A percentile compares a stretch with the other conserved stretches of the same genome.
phyloP scores from a whole-genome alignment of 2,329 filamentous ascomycete species.

The Triangularia setosa region DNA sequence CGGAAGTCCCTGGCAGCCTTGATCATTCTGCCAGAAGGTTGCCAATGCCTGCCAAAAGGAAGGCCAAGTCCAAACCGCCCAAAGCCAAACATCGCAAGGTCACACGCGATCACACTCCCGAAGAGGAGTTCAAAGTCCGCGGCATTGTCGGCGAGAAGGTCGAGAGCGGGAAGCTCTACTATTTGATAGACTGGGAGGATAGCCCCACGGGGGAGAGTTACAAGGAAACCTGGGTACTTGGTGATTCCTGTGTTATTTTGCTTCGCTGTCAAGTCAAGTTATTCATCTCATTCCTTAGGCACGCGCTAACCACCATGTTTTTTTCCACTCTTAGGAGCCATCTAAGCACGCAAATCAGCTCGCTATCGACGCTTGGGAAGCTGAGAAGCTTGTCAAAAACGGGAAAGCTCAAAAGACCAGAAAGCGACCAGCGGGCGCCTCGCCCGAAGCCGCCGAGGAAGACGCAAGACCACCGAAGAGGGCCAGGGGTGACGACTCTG shows the following conservation, averaged over 20 bases:
- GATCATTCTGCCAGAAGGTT: not conserved
- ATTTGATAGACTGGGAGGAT: constrained; percentile 55
- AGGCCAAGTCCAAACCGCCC: not conserved
- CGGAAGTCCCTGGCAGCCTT: not conserved
- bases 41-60: not conserved
- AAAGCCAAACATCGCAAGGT: not conserved
- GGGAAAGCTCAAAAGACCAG: not conserved
- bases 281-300: not conserved
- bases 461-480: not conserved
- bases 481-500: not conserved
- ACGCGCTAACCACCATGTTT: constrained; percentile 4
- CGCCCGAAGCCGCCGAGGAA: not conserved
- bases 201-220: constrained; percentile 48
- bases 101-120: not conserved
- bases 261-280: not conserved
- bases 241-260: not conserved
- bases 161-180: constrained; percentile 35
- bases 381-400: constrained; percentile 12
- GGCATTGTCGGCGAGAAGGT: constrained; percentile 37
- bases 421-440: constrained; percentile 6
- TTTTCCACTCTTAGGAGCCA: constrained; percentile 22
- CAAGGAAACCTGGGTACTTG: constrained; percentile 49
- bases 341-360: constrained; percentile 28
- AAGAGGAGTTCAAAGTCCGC: constrained; percentile 22
- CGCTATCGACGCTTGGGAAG: constrained; percentile 31